Evolutionary conservation across 2,329 filamentous ascomycete genomes (phyloP).

Genomic region (Ophiostoma triangulosporum): DNA sequence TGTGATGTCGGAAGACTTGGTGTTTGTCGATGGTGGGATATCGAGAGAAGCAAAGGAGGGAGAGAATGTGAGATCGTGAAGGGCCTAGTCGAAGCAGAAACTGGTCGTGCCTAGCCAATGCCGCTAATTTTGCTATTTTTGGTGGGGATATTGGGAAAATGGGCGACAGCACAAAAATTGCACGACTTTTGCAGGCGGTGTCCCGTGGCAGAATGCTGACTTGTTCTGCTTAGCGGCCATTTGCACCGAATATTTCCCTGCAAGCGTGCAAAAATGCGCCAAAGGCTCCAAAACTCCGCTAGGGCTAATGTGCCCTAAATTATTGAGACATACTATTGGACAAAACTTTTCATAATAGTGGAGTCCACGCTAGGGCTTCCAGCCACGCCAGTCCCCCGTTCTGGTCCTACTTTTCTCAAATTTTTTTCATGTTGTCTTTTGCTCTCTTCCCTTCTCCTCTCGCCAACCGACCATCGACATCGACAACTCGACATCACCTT

Average conservation of each 20-base stretch:
- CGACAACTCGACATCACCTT: constrained; percentile 4
- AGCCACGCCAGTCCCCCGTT: background rate
- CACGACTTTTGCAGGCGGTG: constrained; percentile 8
- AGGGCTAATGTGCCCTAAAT: constrained; percentile 15
- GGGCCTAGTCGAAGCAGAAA: constrained; percentile 6
- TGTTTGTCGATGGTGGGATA: constrained; percentile 16
- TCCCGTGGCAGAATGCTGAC: constrained; percentile 5
- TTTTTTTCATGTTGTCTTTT: background rate
- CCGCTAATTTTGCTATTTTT: constrained; percentile 14
- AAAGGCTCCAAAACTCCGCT: background rate
- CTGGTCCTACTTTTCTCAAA: constrained; percentile 1
- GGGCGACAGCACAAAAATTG: background rate
- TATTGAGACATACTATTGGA: background rate
- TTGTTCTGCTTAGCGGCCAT: background rate
- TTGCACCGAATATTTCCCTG: background rate
- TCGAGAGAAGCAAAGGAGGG: background rate
- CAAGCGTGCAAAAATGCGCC: background rate
- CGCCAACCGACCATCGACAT: constrained; percentile 6
- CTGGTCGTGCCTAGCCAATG: background rate
- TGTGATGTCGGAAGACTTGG: constrained; percentile 14
- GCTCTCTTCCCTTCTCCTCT: background rate
- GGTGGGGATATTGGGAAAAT: constrained; percentile 1
- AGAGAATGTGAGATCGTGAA: background rate
- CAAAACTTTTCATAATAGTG: background rate
- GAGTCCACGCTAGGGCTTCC: background rate